Evolutionary conservation across 2,329 filamentous ascomycete genomes (phyloP).

Genomic region (Ceratocystis eucalypticola): DNA sequence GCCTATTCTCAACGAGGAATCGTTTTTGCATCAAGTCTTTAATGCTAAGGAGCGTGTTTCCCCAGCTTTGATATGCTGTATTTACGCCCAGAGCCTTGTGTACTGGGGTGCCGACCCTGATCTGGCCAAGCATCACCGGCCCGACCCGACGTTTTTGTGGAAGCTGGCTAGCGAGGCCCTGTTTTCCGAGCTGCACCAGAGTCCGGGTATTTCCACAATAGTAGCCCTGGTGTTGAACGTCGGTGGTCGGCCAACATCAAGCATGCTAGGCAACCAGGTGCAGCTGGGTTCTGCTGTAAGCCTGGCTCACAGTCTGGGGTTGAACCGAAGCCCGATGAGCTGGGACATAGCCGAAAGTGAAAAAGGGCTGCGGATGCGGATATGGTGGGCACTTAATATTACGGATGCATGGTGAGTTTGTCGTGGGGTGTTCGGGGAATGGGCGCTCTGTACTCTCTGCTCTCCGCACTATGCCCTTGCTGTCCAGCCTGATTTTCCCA

Average conservation of each 20-base stretch:
- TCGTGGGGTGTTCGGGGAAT: background rate
- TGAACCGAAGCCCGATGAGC: conserved; percentile 38
- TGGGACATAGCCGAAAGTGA: conserved; percentile 41
- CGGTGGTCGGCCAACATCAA: conserved; percentile 45
- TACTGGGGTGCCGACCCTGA: conserved; percentile 41
- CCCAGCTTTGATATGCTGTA: conserved; percentile 40
- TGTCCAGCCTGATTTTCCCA: background rate
- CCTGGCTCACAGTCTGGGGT: conserved; percentile 39
- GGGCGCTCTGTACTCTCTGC: too few species aligned
- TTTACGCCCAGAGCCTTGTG: conserved; percentile 44
- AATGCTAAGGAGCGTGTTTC: conserved; percentile 37
- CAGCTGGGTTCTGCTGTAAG: conserved; percentile 38
- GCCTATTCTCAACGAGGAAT: conserved; percentile 43
- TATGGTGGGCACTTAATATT: conserved; percentile 44
- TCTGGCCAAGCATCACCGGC: conserved; percentile 34
- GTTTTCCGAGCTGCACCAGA: conserved; percentile 45
- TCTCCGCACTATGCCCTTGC: background rate
- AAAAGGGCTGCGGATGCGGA: conserved; percentile 37
- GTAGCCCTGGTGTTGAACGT: conserved; percentile 45
- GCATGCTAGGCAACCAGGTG: conserved; percentile 43
- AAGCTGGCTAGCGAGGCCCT: conserved; percentile 47
- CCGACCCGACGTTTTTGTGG: conserved; percentile 47
- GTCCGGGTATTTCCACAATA: conserved; percentile 45
- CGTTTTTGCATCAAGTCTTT: conserved; percentile 37
- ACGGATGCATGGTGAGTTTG: conserved; percentile 39